Evolutionary conservation across 2,329 filamentous ascomycete genomes (phyloP), one percentile per base, ranked within the genome.

Genomic region (Exophiala sideris): DNA sequence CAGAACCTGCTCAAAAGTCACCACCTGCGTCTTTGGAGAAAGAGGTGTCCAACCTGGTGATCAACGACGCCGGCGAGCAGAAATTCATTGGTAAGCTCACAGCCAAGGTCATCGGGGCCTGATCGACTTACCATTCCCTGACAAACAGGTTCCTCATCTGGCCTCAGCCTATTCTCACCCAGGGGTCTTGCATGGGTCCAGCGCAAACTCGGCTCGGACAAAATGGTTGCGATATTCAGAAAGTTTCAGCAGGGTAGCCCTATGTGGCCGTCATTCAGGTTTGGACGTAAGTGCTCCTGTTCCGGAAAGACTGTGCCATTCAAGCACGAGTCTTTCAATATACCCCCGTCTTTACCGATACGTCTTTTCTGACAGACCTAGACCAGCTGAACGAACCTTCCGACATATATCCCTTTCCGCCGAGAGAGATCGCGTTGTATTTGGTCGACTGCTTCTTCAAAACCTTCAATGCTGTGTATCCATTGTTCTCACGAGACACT

Each of bases 401-500:
- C 18, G 21, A 20, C 35, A 35, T 21, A 21, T 29, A 32, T 10
- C 12, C 33, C n/a, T 45, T 56, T 20, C 53, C 53, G 14, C 44
- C 32, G 14, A 56, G 48, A 40, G 38, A 45, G 32, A 45, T 34
- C 18, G 48, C 53, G 14, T 35, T 41, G 20, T 45, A 45, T n/a
- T 44, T 56, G n/a, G 53, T 45, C 7, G 47, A 56, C 32, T 32
- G 50, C n/a, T 56, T 44, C 36, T 56, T 56, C 21, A 47, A 39
- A 41, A 48, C 33, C 35, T 56, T 56, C 45, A 56, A 56, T 33
- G 42, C 38, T 3, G 16, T 35, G 6, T 52, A 48, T 24, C 53
- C 53, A 8, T 45, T 56, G 4, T 45, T 56, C 34, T 44, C 47
- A 21, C 48, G 48, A 24, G 16, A 34, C 10, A 34, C 29, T 10